Percentiles rank a stretch among this genome's conserved stretches.
Conservation (phyloP, 148 eudicot genomes). For the Vaccinium macrocarpon region DNA sequence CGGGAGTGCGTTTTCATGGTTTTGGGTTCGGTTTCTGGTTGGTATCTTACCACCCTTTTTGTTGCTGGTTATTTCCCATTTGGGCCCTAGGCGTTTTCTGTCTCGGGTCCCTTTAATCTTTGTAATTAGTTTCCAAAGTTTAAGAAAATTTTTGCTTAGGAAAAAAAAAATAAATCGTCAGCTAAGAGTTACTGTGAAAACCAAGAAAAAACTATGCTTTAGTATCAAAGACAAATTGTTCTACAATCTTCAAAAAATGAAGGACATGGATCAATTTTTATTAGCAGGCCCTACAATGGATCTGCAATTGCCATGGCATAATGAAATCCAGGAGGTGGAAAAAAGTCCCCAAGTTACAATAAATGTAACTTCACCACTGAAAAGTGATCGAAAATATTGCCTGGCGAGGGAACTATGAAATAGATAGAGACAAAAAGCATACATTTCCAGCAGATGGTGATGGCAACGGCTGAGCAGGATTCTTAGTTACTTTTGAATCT, state of each 20-base stretch:
- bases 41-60: no score
- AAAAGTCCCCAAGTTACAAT: background rate
- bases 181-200: background rate
- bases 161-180: no score
- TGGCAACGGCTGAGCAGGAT: conserved; percentile 42
- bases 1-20: no score
- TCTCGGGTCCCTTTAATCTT: no score
- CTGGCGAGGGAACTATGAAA: background rate
- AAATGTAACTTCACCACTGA: background rate
- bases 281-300: background rate
- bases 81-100: no score
- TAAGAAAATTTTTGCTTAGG: no score
- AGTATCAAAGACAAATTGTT: background rate
- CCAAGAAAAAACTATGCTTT: background rate
- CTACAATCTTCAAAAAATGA: background rate
- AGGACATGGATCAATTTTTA: background rate
- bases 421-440: background rate
- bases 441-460: conserved; percentile 44
- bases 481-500: conserved; percentile 31
- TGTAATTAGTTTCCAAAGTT: no score
- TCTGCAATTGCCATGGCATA: background rate
- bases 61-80: no score
- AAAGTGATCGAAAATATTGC: background rate
- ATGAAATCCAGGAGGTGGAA: background rate
- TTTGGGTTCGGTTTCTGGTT: no score